These are phyloP conservation scores for Eleusine coracana DNA, from an alignment of 176 grass and related monocot species.

Conservation along the genomic window DNA sequence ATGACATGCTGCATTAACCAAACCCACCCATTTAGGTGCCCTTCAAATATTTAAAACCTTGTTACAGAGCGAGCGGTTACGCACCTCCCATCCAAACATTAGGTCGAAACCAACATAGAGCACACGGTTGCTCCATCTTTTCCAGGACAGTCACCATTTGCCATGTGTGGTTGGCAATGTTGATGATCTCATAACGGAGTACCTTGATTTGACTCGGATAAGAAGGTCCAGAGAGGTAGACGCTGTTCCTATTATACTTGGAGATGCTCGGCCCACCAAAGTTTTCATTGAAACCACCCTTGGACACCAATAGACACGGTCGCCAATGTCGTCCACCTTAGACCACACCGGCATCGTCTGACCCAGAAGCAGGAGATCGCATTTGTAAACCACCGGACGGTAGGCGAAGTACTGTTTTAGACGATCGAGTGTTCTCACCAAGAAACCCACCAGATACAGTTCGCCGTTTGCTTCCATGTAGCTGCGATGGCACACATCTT, in stretches of 20 bases:
- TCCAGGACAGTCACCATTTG: not conserved
- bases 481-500: not conserved
- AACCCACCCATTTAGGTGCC: not conserved
- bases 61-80: too few relatives aligned
- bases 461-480: constrained; percentile 13
- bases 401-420: not conserved
- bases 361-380: not conserved
- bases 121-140: not conserved
- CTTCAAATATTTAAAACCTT: not conserved
- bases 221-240: not conserved
- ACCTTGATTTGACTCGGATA: not conserved
- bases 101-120: constrained; percentile 18
- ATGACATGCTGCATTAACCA: not conserved
- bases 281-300: not conserved
- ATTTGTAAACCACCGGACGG: not conserved
- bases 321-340: not conserved
- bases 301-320: constrained; percentile 1
- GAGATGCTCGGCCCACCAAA: not conserved
- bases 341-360: not conserved
- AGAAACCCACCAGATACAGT: constrained; percentile 1
- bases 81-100: constrained; percentile 11
- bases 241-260: not conserved
- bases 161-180: not conserved
- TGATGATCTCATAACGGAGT: not conserved
- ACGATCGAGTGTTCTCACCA: not conserved